Conservation (phyloP, 2,329 filamentous ascomycete species). For the Paracamarosporium sp. region DNA sequence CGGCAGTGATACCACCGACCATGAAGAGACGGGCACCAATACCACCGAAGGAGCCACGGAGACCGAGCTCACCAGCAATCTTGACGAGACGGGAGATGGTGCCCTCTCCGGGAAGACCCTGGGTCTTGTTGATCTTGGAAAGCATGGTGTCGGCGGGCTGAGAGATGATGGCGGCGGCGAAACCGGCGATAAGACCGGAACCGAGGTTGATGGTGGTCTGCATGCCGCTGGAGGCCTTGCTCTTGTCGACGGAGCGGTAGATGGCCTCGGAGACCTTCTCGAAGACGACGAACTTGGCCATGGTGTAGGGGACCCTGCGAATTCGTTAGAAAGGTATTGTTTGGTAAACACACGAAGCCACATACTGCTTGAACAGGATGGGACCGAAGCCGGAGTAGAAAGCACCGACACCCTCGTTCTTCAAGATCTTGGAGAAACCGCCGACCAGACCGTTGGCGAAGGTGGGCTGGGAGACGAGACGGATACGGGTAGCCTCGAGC, state of each 20-base stretch:
- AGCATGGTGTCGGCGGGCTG: constrained; percentile 95
- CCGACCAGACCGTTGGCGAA: constrained; percentile 81
- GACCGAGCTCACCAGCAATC: constrained; percentile 84
- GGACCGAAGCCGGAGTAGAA: constrained; percentile 90
- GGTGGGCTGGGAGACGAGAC: constrained; percentile 86
- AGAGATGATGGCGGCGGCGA: constrained; percentile 85
- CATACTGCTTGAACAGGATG: constrained; percentile 53
- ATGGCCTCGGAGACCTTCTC: constrained; percentile 83
- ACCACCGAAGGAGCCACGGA: constrained; percentile 79
- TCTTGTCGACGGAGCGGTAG: constrained; percentile 75
- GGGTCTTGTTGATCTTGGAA: constrained; percentile 95
- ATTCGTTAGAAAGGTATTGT: constrained; percentile 21
- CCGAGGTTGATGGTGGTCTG: constrained; percentile 85
- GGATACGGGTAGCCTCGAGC: constrained; percentile 91
- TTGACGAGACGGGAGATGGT: constrained; percentile 82
- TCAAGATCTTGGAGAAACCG: constrained; percentile 83
- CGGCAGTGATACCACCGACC: constrained; percentile 64
- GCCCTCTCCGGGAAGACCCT: constrained; percentile 84
- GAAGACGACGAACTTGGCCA: constrained; percentile 94
- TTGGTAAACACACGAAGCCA: background rate
- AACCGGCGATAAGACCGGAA: constrained; percentile 84
- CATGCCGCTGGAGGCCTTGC: constrained; percentile 67
- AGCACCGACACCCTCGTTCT: constrained; percentile 80
- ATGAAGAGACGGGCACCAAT: constrained; percentile 81
- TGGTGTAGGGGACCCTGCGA: constrained; percentile 85